A percentile compares a stretch with the other conserved stretches of the same genome.
Conservation (phyloP, 2,329 filamentous ascomycete species). For the Ophiobolus disseminans region DNA sequence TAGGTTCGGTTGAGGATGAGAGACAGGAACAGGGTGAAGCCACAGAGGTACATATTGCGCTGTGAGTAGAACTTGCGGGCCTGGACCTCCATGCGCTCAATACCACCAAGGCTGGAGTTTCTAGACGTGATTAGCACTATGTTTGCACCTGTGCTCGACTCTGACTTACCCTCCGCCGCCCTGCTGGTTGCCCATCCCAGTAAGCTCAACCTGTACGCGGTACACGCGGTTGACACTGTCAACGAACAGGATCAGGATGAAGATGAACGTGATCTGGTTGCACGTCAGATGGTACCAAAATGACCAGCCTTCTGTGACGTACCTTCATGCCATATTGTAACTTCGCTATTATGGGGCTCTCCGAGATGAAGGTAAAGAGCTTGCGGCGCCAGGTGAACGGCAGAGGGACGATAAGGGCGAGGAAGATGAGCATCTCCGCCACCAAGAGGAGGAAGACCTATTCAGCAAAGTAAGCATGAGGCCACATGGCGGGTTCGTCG, state of each 20-base stretch:
- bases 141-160: background rate
- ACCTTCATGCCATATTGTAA: constrained; percentile 96
- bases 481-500: constrained; percentile 12
- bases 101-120: constrained; percentile 75
- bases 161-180: constrained; percentile 57
- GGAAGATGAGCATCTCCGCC: constrained; percentile 82
- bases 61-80: constrained; percentile 99
- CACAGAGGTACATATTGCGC: constrained; percentile 99
- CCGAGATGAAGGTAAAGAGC: constrained; percentile 95
- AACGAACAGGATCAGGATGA: constrained; percentile 97
- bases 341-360: constrained; percentile 84
- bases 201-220: constrained; percentile 89
- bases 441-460: constrained; percentile 85
- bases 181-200: constrained; percentile 70
- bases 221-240: constrained; percentile 97
- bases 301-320: constrained; percentile 15
- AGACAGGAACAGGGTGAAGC: constrained; percentile 98
- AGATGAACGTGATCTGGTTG: constrained; percentile 88
- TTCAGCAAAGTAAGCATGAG: constrained; percentile 36
- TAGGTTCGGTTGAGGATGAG: constrained; percentile 99
- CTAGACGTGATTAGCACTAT: constrained; percentile 49
- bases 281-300: constrained; percentile 15
- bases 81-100: constrained; percentile 97
- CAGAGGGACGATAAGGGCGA: constrained; percentile 82
- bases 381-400: constrained; percentile 85